A percentile compares a stretch with the other conserved stretches of the same genome.
phyloP scores from a whole-genome alignment of 169 alveolate genomes.

The Besnoitia besnoiti region DNA sequence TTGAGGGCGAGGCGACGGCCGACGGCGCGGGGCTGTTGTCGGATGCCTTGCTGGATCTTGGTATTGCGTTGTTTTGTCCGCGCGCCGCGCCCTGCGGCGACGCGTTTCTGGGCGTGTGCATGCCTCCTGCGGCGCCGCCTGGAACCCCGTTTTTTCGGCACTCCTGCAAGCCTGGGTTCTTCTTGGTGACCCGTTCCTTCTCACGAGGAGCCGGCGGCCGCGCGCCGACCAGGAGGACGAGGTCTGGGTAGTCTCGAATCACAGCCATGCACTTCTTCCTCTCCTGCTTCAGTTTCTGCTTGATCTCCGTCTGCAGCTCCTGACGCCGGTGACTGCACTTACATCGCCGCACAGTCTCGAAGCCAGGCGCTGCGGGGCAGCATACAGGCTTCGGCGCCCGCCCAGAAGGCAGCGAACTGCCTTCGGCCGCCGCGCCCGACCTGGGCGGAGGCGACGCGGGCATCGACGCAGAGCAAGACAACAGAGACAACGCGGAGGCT shows the following conservation, averaged over 20 bases:
- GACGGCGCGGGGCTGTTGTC: not conserved
- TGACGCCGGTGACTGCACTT: constrained; percentile 61
- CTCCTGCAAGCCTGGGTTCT: not conserved
- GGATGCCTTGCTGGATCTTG: too few relatives aligned
- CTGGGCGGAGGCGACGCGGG: not conserved
- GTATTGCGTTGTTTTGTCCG: too few relatives aligned
- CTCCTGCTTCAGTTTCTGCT: constrained; percentile 28
- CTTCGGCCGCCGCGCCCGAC: not conserved
- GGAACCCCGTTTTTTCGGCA: not conserved
- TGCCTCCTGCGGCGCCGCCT: too few relatives aligned
- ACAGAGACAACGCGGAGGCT: too few relatives aligned
- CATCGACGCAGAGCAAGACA: too few relatives aligned
- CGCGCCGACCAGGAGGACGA: constrained; percentile 11
- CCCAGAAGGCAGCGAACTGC: not conserved
- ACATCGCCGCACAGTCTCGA: constrained; percentile 45
- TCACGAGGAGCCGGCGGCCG: not conserved
- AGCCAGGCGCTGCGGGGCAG: constrained; percentile 52
- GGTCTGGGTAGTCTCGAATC: constrained; percentile 37
- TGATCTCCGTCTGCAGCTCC: constrained; percentile 43
- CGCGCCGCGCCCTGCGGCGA: too few relatives aligned
- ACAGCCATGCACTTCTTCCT: constrained; percentile 36
- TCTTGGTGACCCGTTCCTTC: too few relatives aligned
- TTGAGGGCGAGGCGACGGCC: not conserved
- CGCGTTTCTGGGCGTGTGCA: too few relatives aligned
- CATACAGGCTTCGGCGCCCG: constrained; percentile 41